phyloP scores from a whole-genome alignment of 495 filamentous ascomycete genomes.

The Tuber aestivum region DNA sequence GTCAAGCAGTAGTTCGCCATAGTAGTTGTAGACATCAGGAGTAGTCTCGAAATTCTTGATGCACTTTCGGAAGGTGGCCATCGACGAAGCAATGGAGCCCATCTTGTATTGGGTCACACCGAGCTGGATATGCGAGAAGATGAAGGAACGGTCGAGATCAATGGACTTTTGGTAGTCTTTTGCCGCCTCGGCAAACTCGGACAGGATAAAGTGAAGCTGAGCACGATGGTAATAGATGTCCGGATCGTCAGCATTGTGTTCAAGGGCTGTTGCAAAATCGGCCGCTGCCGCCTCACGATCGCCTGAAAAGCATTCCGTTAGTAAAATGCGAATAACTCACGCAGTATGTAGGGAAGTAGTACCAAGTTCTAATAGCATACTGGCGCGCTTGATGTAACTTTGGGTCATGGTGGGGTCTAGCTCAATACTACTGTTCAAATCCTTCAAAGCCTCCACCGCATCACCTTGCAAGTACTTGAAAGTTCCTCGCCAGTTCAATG shows the following conservation, averaged over 20 bases:
- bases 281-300: conserved; percentile 77
- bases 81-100: conserved; percentile 94
- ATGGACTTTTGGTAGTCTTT: conserved; percentile 99
- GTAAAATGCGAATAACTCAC: conserved; percentile 2
- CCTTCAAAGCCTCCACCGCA: conserved; percentile 69
- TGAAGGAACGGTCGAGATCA: conserved; percentile 88
- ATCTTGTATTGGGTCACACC: conserved; percentile 99
- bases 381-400: conserved; percentile 97
- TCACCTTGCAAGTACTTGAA: conserved; percentile 90
- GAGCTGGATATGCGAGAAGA: conserved; percentile 99
- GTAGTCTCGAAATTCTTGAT: conserved; percentile 98
- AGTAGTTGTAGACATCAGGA: conserved; percentile 99
- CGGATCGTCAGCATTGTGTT: conserved; percentile 80
- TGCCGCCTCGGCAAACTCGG: conserved; percentile 84
- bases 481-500: conserved; percentile 92
- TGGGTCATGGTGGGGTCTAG: conserved; percentile 81
- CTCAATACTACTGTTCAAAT: conserved; percentile 87
- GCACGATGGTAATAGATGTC: conserved; percentile 99
- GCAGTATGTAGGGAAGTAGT: conserved; percentile 19
- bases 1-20: conserved; percentile 94
- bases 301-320: conserved; percentile 49
- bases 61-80: conserved; percentile 94
- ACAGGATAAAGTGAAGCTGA: conserved; percentile 95
- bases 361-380: conserved; percentile 96
- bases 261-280: conserved; percentile 81